Percentiles rank a stretch among this genome's conserved stretches.
Conservation (phyloP, 495 filamentous ascomycete species). For the Hypoxylon cercidicola region DNA sequence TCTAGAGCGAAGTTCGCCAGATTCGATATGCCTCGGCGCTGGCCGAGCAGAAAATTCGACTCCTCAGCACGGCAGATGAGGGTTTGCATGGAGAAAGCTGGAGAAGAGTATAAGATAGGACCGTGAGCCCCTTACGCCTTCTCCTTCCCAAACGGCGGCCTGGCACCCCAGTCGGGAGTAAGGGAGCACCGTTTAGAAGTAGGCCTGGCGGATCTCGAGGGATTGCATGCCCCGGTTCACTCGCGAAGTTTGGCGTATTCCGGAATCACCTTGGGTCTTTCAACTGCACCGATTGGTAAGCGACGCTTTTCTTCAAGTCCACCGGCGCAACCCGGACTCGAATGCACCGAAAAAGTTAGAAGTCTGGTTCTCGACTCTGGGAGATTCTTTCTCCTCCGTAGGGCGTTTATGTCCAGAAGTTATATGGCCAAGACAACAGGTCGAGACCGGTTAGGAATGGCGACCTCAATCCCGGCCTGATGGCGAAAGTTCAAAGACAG, state of each 20-base stretch:
- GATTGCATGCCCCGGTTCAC: constrained; percentile 29
- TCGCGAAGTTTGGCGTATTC: constrained; percentile 25
- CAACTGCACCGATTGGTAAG: constrained; percentile 24
- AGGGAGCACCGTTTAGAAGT: constrained; percentile 30
- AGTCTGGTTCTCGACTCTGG: constrained; percentile 10
- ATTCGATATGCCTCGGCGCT: constrained; percentile 69
- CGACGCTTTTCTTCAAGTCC: constrained; percentile 26
- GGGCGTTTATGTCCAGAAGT: constrained; percentile 32
- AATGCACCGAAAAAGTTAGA: constrained; percentile 14
- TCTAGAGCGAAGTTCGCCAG: constrained; percentile 75
- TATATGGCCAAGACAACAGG: constrained; percentile 36
- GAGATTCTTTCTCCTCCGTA: not conserved
- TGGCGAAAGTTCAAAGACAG: constrained; percentile 44
- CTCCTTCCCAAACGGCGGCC: constrained; percentile 35
- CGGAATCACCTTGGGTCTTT: constrained; percentile 9
- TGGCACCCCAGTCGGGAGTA: constrained; percentile 25
- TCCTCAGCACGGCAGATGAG: constrained; percentile 55
- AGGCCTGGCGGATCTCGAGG: constrained; percentile 15
- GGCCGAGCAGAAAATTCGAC: constrained; percentile 64
- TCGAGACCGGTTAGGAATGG: constrained; percentile 31
- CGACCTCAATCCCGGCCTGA: constrained; percentile 34
- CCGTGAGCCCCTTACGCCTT: constrained; percentile 40
- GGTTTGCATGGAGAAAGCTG: constrained; percentile 60
- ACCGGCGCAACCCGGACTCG: constrained; percentile 17
- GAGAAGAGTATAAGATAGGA: constrained; percentile 41